Percentiles rank a stretch among this genome's conserved stretches.
phyloP scores from a whole-genome alignment of 768 basidiomycete species.

The Pseudohyphozyma bogoriensis region DNA sequence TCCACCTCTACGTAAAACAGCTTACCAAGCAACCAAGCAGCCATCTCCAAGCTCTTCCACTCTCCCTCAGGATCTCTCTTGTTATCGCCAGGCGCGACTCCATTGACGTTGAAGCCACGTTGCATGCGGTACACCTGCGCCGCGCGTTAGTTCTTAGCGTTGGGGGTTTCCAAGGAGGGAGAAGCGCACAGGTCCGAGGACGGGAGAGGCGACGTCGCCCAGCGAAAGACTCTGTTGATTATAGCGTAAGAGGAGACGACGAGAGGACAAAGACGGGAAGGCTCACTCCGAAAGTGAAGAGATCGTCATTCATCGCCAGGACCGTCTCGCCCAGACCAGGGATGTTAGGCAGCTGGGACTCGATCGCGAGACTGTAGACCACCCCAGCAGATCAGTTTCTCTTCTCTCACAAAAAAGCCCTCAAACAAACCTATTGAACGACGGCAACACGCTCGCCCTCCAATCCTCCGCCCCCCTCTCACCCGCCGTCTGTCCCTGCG shows the following conservation, averaged over 20 bases:
- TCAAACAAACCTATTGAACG: slow-evolving; percentile 32
- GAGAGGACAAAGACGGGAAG: neutral
- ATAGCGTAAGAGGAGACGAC: too few relatives aligned
- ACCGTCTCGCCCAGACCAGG: neutral
- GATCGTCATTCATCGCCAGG: slow-evolving; percentile 41
- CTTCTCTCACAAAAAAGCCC: too few relatives aligned
- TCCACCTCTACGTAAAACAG: too few relatives aligned
- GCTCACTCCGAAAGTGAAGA: slow-evolving; percentile 35
- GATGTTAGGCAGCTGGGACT: slow-evolving; percentile 27
- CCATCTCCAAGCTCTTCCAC: slow-evolving; percentile 41
- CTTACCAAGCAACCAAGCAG: slow-evolving; percentile 37
- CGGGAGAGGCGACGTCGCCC: slow-evolving; percentile 19
- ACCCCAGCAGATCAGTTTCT: too few relatives aligned
- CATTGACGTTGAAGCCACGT: slow-evolving; percentile 35
- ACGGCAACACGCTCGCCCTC: slow-evolving; percentile 17
- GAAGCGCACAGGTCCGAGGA: slow-evolving; percentile 41
- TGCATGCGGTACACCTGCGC: slow-evolving; percentile 42
- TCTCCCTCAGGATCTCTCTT: slow-evolving; percentile 35
- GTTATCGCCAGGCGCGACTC: slow-evolving; percentile 19
- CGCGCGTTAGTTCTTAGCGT: too few relatives aligned
- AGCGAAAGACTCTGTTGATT: slow-evolving; percentile 7
- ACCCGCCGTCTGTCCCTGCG: too few relatives aligned
- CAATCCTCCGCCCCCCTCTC: slow-evolving; percentile 5
- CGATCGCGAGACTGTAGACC: slow-evolving; percentile 29
- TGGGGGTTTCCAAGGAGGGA: too few relatives aligned